phyloP scores from a whole-genome alignment of 2,329 filamentous ascomycete species.

The Aspergillus ibericus region DNA sequence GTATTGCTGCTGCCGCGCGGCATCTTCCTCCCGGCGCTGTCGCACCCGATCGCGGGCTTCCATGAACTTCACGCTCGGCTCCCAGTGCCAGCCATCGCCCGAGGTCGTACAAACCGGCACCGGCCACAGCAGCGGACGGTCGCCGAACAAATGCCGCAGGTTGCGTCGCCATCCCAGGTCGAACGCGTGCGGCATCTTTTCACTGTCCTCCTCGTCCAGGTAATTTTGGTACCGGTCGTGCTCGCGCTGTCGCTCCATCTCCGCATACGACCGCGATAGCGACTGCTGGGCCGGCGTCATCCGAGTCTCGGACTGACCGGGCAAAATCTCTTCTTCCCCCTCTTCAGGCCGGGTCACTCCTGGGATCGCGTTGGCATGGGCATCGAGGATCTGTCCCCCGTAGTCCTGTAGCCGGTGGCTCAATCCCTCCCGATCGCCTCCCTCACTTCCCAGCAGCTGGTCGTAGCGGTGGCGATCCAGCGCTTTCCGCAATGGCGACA shows the following conservation, averaged over 20 bases:
- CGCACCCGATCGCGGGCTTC: conserved; percentile 53
- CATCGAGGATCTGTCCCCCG: conserved; percentile 74
- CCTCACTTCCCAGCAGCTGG: conserved; percentile 41
- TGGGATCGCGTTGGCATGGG: conserved; percentile 77
- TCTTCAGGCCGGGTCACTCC: conserved; percentile 80
- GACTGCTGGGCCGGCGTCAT: conserved; percentile 49
- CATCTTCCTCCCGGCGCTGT: conserved; percentile 30
- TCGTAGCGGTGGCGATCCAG: conserved; percentile 65
- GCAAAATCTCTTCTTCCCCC: conserved; percentile 65
- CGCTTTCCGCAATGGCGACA: conserved; percentile 72
- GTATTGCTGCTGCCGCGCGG: conserved; percentile 32
- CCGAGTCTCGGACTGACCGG: conserved; percentile 15
- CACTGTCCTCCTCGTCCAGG: conserved; percentile 83
- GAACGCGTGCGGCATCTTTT: conserved; percentile 88
- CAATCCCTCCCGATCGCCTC: conserved; percentile 29
- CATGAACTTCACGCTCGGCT: conserved; percentile 76
- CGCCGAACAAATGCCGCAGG: conserved; percentile 77
- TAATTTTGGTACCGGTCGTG: conserved; percentile 73
- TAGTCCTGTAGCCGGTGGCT: conserved; percentile 56
- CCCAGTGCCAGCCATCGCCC: conserved; percentile 94
- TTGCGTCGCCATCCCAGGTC: conserved; percentile 84
- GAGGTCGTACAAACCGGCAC: conserved; percentile 81
- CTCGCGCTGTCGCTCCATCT: conserved; percentile 64
- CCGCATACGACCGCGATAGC: conserved; percentile 50
- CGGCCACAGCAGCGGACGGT: conserved; percentile 69